These are phyloP conservation scores for Camelina hispida DNA, from an alignment of 345 rosid genomes.

Conservation along the genomic window DNA sequence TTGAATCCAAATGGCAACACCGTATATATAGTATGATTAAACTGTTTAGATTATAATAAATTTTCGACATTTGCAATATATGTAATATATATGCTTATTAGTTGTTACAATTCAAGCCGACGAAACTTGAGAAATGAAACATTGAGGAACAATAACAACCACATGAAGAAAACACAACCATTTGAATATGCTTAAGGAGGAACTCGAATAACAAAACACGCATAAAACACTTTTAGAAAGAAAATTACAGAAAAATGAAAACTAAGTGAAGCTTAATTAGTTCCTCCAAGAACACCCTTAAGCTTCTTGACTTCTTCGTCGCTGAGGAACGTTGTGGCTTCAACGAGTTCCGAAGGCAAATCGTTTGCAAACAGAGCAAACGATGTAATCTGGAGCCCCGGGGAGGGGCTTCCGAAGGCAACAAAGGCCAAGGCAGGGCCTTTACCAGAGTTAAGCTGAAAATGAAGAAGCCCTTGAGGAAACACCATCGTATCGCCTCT, in stretches of 20 bases:
- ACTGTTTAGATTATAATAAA: no score
- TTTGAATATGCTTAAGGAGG: neutral
- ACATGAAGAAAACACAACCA: slow-evolving; percentile 4
- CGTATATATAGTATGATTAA: no score
- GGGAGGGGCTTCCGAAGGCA: slow-evolving; percentile 70
- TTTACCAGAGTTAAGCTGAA: slow-evolving; percentile 66
- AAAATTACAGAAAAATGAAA: neutral
- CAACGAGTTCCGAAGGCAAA: slow-evolving; percentile 65
- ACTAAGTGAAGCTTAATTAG: slow-evolving; percentile 44
- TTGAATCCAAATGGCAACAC: no score
- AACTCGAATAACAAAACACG: slow-evolving; percentile 28
- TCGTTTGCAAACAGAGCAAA: slow-evolving; percentile 69
- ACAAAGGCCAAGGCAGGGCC: slow-evolving; percentile 56
- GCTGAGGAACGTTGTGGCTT: slow-evolving; percentile 65
- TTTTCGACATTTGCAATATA: neutral
- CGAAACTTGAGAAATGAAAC: neutral
- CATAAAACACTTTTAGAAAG: neutral
- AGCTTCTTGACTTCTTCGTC: slow-evolving; percentile 78
- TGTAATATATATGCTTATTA: slow-evolving; percentile 20
- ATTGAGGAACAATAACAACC: slow-evolving; percentile 12
- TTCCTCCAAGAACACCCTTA: slow-evolving; percentile 89
- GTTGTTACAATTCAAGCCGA: slow-evolving; percentile 26
- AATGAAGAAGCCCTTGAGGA: slow-evolving; percentile 79
- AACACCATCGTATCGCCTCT: slow-evolving; percentile 78
- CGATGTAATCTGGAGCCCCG: slow-evolving; percentile 77